phyloP scores from a whole-genome alignment of 805 yeast species.

The Metschnikowia baotianmanensis region DNA sequence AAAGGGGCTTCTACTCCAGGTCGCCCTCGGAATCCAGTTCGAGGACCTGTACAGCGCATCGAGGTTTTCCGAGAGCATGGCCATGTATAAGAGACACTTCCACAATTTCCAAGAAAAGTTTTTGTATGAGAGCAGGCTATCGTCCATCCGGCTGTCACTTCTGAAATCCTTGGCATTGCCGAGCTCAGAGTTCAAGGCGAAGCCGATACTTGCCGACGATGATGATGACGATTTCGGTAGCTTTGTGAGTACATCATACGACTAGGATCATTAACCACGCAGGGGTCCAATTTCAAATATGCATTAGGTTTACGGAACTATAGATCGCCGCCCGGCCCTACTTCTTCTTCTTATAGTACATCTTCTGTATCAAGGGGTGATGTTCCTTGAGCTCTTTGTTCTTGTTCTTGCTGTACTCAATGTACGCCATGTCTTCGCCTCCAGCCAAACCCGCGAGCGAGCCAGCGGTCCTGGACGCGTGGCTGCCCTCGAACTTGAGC shows the following conservation, averaged over 20 bases:
- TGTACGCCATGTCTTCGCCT: slow-evolving; percentile 99
- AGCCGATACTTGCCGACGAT: slow-evolving; percentile 13
- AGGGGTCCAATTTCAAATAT: too few species aligned
- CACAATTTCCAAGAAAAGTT: slow-evolving; percentile 32
- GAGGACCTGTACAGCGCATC: slow-evolving; percentile 28
- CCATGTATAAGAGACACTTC: slow-evolving; percentile 30
- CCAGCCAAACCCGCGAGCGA: slow-evolving; percentile 96
- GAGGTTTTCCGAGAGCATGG: slow-evolving; percentile 32
- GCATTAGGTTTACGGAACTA: not conserved
- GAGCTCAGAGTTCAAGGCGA: slow-evolving; percentile 1
- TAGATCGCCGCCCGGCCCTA: slow-evolving; percentile 1
- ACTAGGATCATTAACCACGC: slow-evolving; percentile 19
- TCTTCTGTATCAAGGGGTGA: slow-evolving; percentile 83
- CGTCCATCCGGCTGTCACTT: slow-evolving; percentile 12
- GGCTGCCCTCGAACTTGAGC: slow-evolving; percentile 35
- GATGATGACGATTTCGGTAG: slow-evolving; percentile 22
- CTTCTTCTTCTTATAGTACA: slow-evolving; percentile 67
- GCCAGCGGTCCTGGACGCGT: slow-evolving; percentile 67
- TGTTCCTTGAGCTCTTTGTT: slow-evolving; percentile 84
- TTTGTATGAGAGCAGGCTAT: slow-evolving; percentile 21
- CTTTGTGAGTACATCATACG: slow-evolving; percentile 17
- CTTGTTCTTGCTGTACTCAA: slow-evolving; percentile 83
- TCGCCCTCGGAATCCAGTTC: slow-evolving; percentile 38
- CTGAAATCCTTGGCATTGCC: slow-evolving; percentile 9
- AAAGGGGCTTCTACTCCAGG: slow-evolving; percentile 23